A percentile compares a stretch with the other conserved stretches of the same genome.
phyloP scores from a whole-genome alignment of 169 alveolate species.

The Eimeria necatrix region DNA sequence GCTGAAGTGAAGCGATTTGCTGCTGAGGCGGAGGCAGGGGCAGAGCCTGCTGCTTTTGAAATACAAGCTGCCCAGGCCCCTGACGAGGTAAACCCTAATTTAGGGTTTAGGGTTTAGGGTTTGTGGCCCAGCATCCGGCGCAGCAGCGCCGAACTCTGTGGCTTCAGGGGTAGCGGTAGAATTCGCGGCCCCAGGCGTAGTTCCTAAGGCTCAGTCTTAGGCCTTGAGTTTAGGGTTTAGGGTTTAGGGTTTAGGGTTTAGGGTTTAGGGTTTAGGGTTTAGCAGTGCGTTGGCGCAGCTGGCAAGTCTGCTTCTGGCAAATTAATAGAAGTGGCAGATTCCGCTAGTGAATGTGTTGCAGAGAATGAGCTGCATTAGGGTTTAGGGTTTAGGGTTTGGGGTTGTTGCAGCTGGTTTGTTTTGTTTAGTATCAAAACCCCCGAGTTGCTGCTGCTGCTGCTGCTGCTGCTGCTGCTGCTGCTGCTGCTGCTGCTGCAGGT shows the following conservation, averaged over 20 bases:
- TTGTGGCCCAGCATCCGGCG: background rate
- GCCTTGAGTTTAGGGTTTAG: background rate
- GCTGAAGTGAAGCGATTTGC: constrained; percentile 19
- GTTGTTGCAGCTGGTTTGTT: background rate
- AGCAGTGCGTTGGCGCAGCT: background rate
- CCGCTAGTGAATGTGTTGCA: too few relatives aligned
- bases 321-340: too few relatives aligned
- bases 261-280: constrained; percentile 13
- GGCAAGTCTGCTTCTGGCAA: too few relatives aligned
- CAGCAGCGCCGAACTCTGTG: background rate
- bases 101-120: background rate
- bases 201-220: background rate
- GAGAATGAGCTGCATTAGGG: background rate
- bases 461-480: constrained; percentile 3
- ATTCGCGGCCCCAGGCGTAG: background rate
- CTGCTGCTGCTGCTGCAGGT: constrained; percentile 3
- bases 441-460: too few relatives aligned
- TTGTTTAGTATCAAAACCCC: too few relatives aligned
- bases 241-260: background rate
- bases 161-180: background rate
- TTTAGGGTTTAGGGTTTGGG: constrained; percentile 1
- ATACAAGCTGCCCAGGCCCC: constrained; percentile 17
- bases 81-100: background rate
- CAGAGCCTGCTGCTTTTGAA: background rate
- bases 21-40: background rate